Conservation (phyloP, 2,329 filamentous ascomycete genomes). For the Juglanconis juglandina region DNA sequence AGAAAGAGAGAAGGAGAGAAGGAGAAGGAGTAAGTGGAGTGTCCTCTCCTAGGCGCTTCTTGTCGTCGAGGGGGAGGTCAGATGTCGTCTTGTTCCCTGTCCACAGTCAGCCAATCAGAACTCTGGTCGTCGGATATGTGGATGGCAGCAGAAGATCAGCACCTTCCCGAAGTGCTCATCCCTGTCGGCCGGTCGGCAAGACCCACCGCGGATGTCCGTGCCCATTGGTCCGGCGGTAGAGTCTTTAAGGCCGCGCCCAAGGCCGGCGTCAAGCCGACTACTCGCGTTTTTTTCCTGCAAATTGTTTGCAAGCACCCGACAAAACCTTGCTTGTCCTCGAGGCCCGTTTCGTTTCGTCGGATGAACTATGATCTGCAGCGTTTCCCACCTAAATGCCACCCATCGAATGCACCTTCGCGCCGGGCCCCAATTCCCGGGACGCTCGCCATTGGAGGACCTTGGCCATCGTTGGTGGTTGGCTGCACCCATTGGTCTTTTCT, state of each 20-base stretch:
- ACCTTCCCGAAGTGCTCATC: conserved; percentile 1
- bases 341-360: neutral
- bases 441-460: conserved; percentile 5
- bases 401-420: conserved; percentile 8
- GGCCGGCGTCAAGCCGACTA: conserved; percentile 32
- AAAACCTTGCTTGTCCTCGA: neutral
- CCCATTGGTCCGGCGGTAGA: conserved; percentile 1
- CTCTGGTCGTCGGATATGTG: neutral
- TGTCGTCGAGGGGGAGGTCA: neutral
- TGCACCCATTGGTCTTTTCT: too few relatives aligned
- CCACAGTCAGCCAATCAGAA: neutral
- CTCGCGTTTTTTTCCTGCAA: neutral
- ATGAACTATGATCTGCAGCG: conserved; percentile 13
- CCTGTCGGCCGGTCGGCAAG: neutral
- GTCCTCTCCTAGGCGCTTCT: neutral
- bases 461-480: too few relatives aligned
- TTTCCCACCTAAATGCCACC: conserved; percentile 17
- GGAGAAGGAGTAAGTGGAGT: neutral
- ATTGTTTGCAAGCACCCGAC: conserved; percentile 7
- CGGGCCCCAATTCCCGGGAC: neutral
- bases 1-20: too few relatives aligned
- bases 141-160: neutral
- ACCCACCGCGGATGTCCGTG: neutral
- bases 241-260: conserved; percentile 2
- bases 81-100: neutral